A percentile compares a stretch with the other conserved stretches of the same genome.
phyloP scores from a whole-genome alignment of 495 filamentous ascomycete genomes.

The Aspergillus hancockii region DNA sequence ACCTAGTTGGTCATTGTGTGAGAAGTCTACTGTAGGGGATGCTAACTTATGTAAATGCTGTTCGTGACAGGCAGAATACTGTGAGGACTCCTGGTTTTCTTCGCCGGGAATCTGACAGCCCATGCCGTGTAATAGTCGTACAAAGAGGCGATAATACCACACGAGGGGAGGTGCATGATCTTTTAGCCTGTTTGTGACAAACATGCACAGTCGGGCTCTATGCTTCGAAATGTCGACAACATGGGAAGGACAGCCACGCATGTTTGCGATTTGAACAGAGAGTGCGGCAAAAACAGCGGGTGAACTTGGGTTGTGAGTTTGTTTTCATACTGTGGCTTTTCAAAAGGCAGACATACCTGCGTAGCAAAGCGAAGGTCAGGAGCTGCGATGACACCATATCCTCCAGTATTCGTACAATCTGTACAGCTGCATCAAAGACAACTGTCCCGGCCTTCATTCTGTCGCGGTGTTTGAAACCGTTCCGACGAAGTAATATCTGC shows the following conservation, averaged over 20 bases:
- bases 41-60: neutral
- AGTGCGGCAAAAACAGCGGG: slow-evolving; percentile 20
- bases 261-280: slow-evolving; percentile 24
- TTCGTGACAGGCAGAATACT: neutral
- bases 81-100: neutral
- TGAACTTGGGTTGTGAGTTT: slow-evolving; percentile 8
- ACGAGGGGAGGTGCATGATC: slow-evolving; percentile 8
- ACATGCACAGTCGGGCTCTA: slow-evolving; percentile 27
- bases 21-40: neutral
- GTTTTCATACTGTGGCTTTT: neutral
- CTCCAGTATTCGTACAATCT: slow-evolving; percentile 10
- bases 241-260: slow-evolving; percentile 12
- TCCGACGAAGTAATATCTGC: slow-evolving; percentile 5
- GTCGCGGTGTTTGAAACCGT: slow-evolving; percentile 1
- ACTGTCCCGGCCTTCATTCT: slow-evolving; percentile 1
- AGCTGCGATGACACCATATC: slow-evolving; percentile 10
- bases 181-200: slow-evolving; percentile 12
- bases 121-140: neutral
- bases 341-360: neutral
- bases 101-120: slow-evolving; percentile 5
- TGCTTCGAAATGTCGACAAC: slow-evolving; percentile 21
- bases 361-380: neutral
- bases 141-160: slow-evolving; percentile 11
- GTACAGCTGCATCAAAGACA: slow-evolving; percentile 7
- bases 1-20: neutral